These are phyloP conservation scores for Cercospora sesami DNA, from an alignment of 2,329 filamentous ascomycete species.

Conservation along the genomic window DNA sequence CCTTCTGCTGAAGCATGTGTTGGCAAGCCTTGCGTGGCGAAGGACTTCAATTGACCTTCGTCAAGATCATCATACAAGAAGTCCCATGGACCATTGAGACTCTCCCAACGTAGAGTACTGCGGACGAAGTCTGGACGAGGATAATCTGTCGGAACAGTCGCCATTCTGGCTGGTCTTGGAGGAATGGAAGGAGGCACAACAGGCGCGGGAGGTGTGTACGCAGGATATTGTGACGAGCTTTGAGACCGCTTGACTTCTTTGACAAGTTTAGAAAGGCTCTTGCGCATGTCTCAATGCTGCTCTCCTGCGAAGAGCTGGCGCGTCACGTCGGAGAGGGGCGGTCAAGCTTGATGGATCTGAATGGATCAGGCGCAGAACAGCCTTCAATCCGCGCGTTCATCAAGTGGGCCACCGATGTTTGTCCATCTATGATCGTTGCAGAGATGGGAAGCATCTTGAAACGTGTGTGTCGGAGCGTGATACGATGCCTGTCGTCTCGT, in stretches of 20 bases:
- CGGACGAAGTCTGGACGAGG: slow-evolving; percentile 67
- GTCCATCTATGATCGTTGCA: slow-evolving; percentile 1
- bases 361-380: neutral
- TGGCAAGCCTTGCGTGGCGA: slow-evolving; percentile 57
- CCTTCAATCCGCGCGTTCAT: neutral
- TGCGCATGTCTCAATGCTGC: slow-evolving; percentile 17
- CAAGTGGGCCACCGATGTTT: slow-evolving; percentile 15
- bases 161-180: slow-evolving; percentile 17
- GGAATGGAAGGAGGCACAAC: slow-evolving; percentile 10
- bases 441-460: neutral
- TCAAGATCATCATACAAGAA: slow-evolving; percentile 68
- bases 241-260: slow-evolving; percentile 17
- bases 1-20: slow-evolving; percentile 34
- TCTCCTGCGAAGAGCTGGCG: neutral
- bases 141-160: slow-evolving; percentile 43
- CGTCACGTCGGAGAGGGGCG: neutral
- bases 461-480: neutral
- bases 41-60: slow-evolving; percentile 53
- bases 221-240: neutral
- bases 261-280: slow-evolving; percentile 24
- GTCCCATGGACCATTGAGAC: slow-evolving; percentile 63
- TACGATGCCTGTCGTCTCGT: slow-evolving; percentile 1
- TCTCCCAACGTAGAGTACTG: slow-evolving; percentile 56
- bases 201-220: slow-evolving; percentile 7
- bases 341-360: slow-evolving; percentile 3